Base-by-base conservation (phyloP, 495 filamentous ascomycete genomes). In the Emericellopsis terricola region DNA sequence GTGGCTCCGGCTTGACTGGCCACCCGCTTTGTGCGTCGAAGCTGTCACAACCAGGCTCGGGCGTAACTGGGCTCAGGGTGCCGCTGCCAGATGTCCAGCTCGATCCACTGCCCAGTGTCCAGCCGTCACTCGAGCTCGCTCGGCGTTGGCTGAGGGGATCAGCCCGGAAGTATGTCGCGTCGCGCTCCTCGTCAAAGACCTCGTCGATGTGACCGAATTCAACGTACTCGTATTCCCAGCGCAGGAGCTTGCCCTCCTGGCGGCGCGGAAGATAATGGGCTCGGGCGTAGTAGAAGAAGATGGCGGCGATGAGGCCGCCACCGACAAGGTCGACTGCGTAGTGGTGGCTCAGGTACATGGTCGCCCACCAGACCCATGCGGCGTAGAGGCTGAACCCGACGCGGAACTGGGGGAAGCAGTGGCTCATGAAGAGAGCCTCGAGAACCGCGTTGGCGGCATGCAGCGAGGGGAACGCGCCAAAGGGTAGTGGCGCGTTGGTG, bases 331-430 rank as follows among this genome's bases (percentile, higher is more conserved):
- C 86, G 29, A 94, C 79, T 30, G 86, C 86, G 47, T 94, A 94
- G 55, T 94, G 86, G 54, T 94, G 86, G 28, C 81, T 86, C 34
- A 94, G 70, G 47, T 94, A 93, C 79, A 94, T 89, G 32, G 86
- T 94, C n/a, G 86, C 77, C 86, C 86, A 94, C 78, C 81, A 92
- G 47, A 94, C 75, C 86, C 86, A 94, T 35, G 76, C 62, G 8
- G 74, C 76, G 54, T 94, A 94, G 31, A 63, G 64, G 30, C 84
- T 64, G 57, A 87, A 89, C 17, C 86, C 48, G 23, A 73, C 71
- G 41, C 73, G 70, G 36, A 86, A 57, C 19, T 68, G 67, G 2
- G 86, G 86, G 62, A 94, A 94, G 47, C 81, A 69, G 46, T 87
- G 74, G 51, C 74, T 78, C 69, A 94, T 78, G 62, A 94, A 94